These are phyloP conservation scores for Picochlorum sp. DNA, from an alignment of 139 green algal species.

Conservation along the genomic window DNA sequence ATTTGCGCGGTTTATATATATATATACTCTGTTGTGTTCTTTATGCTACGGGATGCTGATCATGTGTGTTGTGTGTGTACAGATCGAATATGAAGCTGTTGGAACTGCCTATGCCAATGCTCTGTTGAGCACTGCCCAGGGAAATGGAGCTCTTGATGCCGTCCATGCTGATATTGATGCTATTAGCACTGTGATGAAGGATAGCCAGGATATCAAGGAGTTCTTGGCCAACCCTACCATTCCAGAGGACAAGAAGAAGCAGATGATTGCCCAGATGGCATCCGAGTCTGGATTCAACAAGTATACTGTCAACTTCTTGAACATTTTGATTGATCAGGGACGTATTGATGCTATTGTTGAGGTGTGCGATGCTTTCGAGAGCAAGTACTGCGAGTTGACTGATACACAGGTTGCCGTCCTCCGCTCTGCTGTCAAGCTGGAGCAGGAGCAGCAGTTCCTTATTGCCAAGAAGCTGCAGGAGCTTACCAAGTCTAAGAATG, in stretches of 20 bases:
- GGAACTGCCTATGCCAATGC: slow-evolving; percentile 82
- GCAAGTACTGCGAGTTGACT: slow-evolving; percentile 88
- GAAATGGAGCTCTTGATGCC: slow-evolving; percentile 74
- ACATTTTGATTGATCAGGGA: slow-evolving; percentile 88
- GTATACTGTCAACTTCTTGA: slow-evolving; percentile 95
- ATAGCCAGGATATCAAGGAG: slow-evolving; percentile 49
- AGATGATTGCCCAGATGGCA: slow-evolving; percentile 71
- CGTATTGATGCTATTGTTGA: slow-evolving; percentile 71
- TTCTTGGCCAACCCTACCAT: slow-evolving; percentile 86
- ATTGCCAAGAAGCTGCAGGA: slow-evolving; percentile 99
- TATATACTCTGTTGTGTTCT: too few species aligned
- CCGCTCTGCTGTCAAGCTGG: slow-evolving; percentile 89
- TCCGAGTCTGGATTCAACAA: slow-evolving; percentile 71
- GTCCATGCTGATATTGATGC: slow-evolving; percentile 76
- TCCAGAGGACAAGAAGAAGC: slow-evolving; percentile 74
- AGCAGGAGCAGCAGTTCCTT: slow-evolving; percentile 98
- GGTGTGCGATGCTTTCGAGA: slow-evolving; percentile 89
- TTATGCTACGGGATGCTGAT: too few species aligned
- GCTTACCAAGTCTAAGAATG: slow-evolving; percentile 97
- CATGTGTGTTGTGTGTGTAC: background rate
- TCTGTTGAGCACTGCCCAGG: slow-evolving; percentile 83
- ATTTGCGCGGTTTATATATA: too few species aligned
- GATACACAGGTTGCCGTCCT: slow-evolving; percentile 95
- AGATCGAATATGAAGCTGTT: slow-evolving; percentile 37
- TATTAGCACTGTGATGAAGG: slow-evolving; percentile 58